A percentile compares a stretch with the other conserved stretches of the same genome.
Evolutionary conservation across 495 filamentous ascomycete species (phyloP).

Genomic region (Xylaria cubensis): DNA sequence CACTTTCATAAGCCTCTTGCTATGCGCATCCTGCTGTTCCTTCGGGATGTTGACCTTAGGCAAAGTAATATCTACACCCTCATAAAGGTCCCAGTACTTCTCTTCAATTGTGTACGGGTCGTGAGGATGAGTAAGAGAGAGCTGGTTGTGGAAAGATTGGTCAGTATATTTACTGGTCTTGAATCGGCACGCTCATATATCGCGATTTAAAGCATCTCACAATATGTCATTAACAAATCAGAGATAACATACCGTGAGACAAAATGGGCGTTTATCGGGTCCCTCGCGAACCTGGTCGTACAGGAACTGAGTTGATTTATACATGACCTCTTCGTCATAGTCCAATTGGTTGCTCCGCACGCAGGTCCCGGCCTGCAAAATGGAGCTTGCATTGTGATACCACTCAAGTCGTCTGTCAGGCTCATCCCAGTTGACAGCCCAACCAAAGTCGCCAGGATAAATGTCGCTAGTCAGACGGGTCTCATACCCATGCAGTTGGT

Average conservation of each 20-base stretch:
- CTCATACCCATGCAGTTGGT: slow-evolving; percentile 91
- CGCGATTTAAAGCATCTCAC: background rate
- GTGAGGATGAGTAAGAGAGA: slow-evolving; percentile 90
- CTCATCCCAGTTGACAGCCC: slow-evolving; percentile 89
- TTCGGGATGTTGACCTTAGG: slow-evolving; percentile 76
- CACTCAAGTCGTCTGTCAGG: slow-evolving; percentile 84
- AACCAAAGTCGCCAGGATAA: slow-evolving; percentile 89
- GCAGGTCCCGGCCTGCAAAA: slow-evolving; percentile 82
- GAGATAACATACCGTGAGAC: slow-evolving; percentile 64
- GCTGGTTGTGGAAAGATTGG: slow-evolving; percentile 39
- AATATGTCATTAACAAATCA: background rate
- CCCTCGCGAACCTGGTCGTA: slow-evolving; percentile 80
- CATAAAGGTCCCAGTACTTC: slow-evolving; percentile 89
- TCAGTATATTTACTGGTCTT: slow-evolving; percentile 11
- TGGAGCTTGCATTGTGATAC: slow-evolving; percentile 91
- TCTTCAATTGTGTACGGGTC: slow-evolving; percentile 89
- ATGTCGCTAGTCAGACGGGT: slow-evolving; percentile 88
- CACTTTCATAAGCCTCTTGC: slow-evolving; percentile 77
- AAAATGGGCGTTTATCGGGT: slow-evolving; percentile 74
- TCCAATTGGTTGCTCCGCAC: slow-evolving; percentile 92
- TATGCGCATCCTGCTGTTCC: slow-evolving; percentile 82
- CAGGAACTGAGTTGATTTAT: slow-evolving; percentile 80
- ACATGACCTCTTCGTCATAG: slow-evolving; percentile 92
- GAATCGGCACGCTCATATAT: background rate
- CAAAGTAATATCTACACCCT: slow-evolving; percentile 81